A percentile compares a stretch with the other conserved stretches of the same genome.
phyloP scores from a whole-genome alignment of 345 rosid genomes.

The Arabidopsis suecica region DNA sequence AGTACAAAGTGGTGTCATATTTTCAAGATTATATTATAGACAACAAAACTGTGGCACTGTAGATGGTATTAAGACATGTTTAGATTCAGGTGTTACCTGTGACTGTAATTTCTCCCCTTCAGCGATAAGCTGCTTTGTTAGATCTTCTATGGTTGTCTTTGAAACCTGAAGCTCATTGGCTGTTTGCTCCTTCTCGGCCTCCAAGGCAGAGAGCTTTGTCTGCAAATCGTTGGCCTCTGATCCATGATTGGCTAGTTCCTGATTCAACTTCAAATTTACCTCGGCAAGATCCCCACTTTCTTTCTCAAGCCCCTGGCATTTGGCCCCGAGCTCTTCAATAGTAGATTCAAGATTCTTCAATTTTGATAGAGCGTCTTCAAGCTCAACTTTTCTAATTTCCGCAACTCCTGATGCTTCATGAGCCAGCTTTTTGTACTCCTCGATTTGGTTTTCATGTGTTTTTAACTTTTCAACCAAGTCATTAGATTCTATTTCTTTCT shows the following conservation, averaged over 20 bases:
- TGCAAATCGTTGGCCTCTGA: conserved; percentile 64
- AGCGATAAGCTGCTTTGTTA: conserved; percentile 60
- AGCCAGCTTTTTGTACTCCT: conserved; percentile 58
- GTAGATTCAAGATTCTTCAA: conserved; percentile 64
- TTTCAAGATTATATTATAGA: conserved; percentile 5
- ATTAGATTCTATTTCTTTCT: conserved; percentile 62
- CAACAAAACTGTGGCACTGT: conserved; percentile 8
- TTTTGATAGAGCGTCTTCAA: conserved; percentile 65
- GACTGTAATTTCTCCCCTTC: conserved; percentile 73
- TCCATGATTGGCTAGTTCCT: conserved; percentile 71
- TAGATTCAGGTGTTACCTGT: conserved; percentile 62
- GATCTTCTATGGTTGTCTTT: conserved; percentile 67
- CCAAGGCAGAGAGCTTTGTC: conserved; percentile 54
- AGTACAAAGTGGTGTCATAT: conserved; percentile 26
- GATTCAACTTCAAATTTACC: conserved; percentile 74
- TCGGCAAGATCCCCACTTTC: conserved; percentile 78
- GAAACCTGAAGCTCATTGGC: conserved; percentile 64
- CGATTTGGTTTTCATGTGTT: conserved; percentile 63
- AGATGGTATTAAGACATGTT: conserved; percentile 1
- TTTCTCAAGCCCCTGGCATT: conserved; percentile 65
- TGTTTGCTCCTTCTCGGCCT: conserved; percentile 67
- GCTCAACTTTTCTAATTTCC: conserved; percentile 62
- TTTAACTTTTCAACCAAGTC: conserved; percentile 67
- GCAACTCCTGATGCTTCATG: conserved; percentile 61
- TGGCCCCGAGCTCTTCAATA: conserved; percentile 66